These are phyloP conservation scores for Solanum dulcamara DNA, from an alignment of 257 asterid genomes.

Conservation along the genomic window DNA sequence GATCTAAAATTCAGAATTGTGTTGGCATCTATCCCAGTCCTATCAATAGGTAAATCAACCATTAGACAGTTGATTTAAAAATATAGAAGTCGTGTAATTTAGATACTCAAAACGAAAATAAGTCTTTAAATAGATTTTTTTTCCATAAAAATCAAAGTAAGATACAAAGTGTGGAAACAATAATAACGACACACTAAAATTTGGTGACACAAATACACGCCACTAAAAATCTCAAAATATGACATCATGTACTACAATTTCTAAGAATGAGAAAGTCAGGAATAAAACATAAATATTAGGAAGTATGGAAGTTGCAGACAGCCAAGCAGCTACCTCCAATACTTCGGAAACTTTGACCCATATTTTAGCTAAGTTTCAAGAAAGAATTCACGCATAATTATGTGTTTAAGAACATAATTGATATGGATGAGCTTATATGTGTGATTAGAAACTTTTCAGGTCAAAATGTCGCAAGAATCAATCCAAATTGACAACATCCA, in stretches of 20 bases:
- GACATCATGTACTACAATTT: background rate
- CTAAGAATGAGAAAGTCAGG: background rate
- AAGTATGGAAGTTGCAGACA: background rate
- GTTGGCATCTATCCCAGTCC: background rate
- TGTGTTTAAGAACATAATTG: too few relatives aligned
- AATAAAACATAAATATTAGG: background rate
- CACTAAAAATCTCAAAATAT: background rate
- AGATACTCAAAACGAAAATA: background rate
- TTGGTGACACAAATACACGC: background rate
- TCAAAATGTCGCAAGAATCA: too few relatives aligned
- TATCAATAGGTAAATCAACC: background rate
- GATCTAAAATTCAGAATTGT: background rate
- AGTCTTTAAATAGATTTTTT: background rate
- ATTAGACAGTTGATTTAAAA: background rate
- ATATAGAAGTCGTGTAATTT: background rate
- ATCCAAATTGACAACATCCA: too few relatives aligned
- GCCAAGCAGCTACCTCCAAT: background rate
- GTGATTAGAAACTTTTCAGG: too few relatives aligned
- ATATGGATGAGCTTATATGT: too few relatives aligned
- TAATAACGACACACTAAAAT: background rate
- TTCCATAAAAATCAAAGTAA: background rate
- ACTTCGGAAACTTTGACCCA: too few relatives aligned
- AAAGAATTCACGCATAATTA: too few relatives aligned
- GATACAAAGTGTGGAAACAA: background rate
- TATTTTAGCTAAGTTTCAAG: too few relatives aligned